A percentile compares a stretch with the other conserved stretches of the same genome.
Conservation (phyloP, 768 basidiomycete genomes). For the Austroboletus eburneus region DNA sequence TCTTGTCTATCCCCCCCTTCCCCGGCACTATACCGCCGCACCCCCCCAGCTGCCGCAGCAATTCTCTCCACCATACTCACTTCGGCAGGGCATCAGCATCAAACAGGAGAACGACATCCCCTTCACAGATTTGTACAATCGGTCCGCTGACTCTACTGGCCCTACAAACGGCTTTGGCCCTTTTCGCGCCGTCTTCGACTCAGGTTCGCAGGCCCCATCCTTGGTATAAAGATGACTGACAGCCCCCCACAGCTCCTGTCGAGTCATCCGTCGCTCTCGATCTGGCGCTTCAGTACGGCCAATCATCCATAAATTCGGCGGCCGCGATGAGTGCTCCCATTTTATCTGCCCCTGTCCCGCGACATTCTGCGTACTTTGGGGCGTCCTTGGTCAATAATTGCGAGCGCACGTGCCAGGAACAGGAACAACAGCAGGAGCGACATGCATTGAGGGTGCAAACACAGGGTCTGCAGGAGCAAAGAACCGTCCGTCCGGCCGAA, state of each 20-base stretch:
- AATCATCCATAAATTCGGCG: slow-evolving; percentile 13
- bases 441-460: slow-evolving; percentile 29
- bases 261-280: slow-evolving; percentile 22
- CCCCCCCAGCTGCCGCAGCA: slow-evolving; percentile 17
- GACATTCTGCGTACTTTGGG: slow-evolving; percentile 31
- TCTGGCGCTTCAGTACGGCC: slow-evolving; percentile 23
- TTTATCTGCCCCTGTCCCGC: slow-evolving; percentile 31
- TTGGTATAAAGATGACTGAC: not conserved
- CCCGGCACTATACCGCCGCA: slow-evolving; percentile 22
- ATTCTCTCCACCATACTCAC: slow-evolving; percentile 21
- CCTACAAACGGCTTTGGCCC: slow-evolving; percentile 20
- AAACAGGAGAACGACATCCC: slow-evolving; percentile 29
- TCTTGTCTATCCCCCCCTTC: slow-evolving; percentile 20
- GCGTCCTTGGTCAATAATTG: slow-evolving; percentile 29
- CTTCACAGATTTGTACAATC: slow-evolving; percentile 25
- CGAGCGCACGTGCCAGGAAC: slow-evolving; percentile 37
- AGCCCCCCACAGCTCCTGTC: slow-evolving; percentile 13
- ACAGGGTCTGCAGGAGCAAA: slow-evolving; percentile 30
- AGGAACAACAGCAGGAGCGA: slow-evolving; percentile 33
- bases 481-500: slow-evolving; percentile 31
- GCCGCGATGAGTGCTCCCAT: slow-evolving; percentile 22
- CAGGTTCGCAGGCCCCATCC: slow-evolving; percentile 24
- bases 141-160: slow-evolving; percentile 20
- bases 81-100: slow-evolving; percentile 18
- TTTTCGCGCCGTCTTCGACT: slow-evolving; percentile 21